A percentile compares a stretch with the other conserved stretches of the same genome.
Evolutionary conservation across 371 early-diverging fungal genomes (phyloP).

Genomic region (Rhizopus delemar): DNA sequence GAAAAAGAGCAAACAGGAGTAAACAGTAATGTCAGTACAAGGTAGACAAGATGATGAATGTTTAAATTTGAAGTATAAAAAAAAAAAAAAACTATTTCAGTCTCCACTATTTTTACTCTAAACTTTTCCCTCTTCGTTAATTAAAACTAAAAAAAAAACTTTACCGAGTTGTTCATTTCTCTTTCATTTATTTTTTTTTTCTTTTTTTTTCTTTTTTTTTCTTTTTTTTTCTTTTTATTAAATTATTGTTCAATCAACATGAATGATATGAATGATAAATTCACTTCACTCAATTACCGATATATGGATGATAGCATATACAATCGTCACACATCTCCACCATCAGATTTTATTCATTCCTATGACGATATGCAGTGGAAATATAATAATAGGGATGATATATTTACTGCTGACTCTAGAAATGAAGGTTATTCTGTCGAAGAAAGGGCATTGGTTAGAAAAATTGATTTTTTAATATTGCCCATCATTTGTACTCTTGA

Average conservation of each 20-base stretch:
- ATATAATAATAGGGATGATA: constrained; percentile 26
- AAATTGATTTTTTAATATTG: constrained; percentile 36
- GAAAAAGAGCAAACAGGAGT: no score
- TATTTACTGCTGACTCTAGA: constrained; percentile 13
- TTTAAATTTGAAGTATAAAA: no score
- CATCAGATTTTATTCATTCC: neutral
- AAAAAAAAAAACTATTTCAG: no score
- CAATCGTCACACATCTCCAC: neutral
- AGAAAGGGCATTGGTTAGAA: constrained; percentile 39
- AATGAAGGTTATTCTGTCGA: constrained; percentile 30
- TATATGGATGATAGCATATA: neutral
- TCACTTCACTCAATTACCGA: constrained; percentile 14
- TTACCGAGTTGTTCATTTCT: no score
- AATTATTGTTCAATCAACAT: constrained; percentile 4
- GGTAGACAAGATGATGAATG: no score
- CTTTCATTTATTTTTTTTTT: neutral
- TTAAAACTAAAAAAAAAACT: no score
- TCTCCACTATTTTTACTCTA: no score
- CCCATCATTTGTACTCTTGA: constrained; percentile 41
- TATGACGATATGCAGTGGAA: constrained; percentile 19
- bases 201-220: neutral
- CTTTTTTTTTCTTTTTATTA: neutral
- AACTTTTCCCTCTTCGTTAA: no score
- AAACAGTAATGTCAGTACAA: no score
- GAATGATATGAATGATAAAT: constrained; percentile 9